Base-by-base conservation (phyloP, 352 stramenopile genomes). In the Nothophytophthora sp. region DNA sequence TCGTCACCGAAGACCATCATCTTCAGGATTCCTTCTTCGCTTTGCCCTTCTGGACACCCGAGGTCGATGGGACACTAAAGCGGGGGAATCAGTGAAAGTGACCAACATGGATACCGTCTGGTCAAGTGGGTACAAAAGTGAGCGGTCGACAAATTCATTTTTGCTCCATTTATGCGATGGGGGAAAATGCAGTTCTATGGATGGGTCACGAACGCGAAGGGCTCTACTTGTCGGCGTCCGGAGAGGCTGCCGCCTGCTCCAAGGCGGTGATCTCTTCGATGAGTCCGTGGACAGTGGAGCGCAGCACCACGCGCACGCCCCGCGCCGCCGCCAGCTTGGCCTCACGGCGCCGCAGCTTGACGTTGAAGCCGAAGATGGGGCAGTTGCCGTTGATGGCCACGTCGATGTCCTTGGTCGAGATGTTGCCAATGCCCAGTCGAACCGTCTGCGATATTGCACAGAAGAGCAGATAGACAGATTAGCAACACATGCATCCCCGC, bases 361-460 rank as follows among this genome's bases (percentile, higher is more conserved):
- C 78, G 39, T 91, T 91, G 49, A 94, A 94, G 25, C 79, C 84
- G 24, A 90, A 92, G 55, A 93, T 93, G 34, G 81, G 83, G 29
- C 84, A 94, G 43, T 88, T 74, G 55, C 73, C 64, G 54, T 87
- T 86, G 58, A 88, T 88, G 16, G 81, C 81, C 11, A 88, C 78
- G 37, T 94, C 84, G 28, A 94, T 89, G 50, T 94, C 84, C 49
- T 81, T 80, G 1, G 64, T 66, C 4, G 84, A 83, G 46, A 94
- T 85, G 47, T 89, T 74, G 34, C 84, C 84, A 46, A 94, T 90
- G 19, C 84, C 84, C 22, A 94, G 70, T 22, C 81, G 77, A 4
- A 80, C 81, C 45, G 81, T 94, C 79, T 92, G 27, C 29, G 47
- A 9, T 47, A 16, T 19, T 35, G 29, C 29, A 42, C 7, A 24